Base-by-base conservation (phyloP, 306 rosid species). In the Inga leiocalycina region DNA sequence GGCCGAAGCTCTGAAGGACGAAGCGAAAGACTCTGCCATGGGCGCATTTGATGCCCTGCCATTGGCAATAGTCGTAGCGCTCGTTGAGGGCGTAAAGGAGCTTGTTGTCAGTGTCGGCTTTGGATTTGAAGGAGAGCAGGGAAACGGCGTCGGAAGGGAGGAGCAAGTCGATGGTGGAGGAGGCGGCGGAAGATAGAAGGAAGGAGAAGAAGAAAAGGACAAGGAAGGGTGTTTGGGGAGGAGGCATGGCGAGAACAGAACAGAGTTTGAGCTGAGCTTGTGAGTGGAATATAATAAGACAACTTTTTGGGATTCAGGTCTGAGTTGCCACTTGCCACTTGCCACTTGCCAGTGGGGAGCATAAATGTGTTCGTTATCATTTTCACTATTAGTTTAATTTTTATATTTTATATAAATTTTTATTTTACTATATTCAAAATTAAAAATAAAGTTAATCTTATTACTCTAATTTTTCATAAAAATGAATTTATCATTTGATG, bases 31-130 rank as follows among this genome's bases (percentile, higher is more conserved):
- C 97, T 2, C 96, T 93, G 51, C 91, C 91, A 13, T 93, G 99
- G 6, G 86, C 81, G 78, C 99, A 95, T 51, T 93, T 95, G 17
- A 95, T 97, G 45, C 99, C 99, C 54, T 84, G 92, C 98, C 99
- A 95, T 61, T 89, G 84, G 77, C 99, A 95, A 85, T 91, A 95
- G 83, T 92, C 97, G 83, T 87, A 91, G 8, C 83, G 92, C 83
- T 92, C 96, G 81, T 91, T 86, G 6, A 92, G 89, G 4, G 78
- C 19, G 88, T 81, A 95, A 62, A 95, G 88, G 44, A 95, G 98
- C 75, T 66, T 87, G 97, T 91, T 83, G 90, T 84, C 78, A 74
- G 81, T 84, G 93, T 95, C 99, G n/a, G 96, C 95, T 82, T 88
- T 79, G 6, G 89, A 86, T 61, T 95, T 93, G 89, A 95, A 95